phyloP scores from a whole-genome alignment of 2,329 filamentous ascomycete genomes.

The Pseudopithomyces chartarum region DNA sequence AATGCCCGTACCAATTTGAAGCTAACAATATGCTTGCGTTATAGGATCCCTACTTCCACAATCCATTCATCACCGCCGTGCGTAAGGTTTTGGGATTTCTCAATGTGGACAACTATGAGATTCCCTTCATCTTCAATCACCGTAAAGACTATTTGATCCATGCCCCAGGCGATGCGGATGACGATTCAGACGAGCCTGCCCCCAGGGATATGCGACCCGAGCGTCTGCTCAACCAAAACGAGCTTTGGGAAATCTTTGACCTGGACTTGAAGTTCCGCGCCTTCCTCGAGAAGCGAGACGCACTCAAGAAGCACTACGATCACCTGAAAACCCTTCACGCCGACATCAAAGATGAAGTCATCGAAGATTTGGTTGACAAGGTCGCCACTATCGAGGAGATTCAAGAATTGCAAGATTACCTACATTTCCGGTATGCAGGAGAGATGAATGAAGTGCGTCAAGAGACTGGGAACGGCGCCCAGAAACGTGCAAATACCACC shows the following conservation, averaged over 20 bases:
- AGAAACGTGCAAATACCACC: slow-evolving; percentile 81
- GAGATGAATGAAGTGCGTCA: slow-evolving; percentile 81
- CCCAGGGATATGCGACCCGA: slow-evolving; percentile 78
- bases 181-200: slow-evolving; percentile 68
- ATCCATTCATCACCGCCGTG: slow-evolving; percentile 85
- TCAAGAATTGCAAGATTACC: slow-evolving; percentile 93
- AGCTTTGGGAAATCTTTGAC: slow-evolving; percentile 94
- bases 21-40: background rate
- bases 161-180: slow-evolving; percentile 69
- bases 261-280: slow-evolving; percentile 94
- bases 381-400: slow-evolving; percentile 92
- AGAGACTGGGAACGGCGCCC: slow-evolving; percentile 68
- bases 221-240: slow-evolving; percentile 88
- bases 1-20: background rate
- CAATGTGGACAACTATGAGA: slow-evolving; percentile 90
- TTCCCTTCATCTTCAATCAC: slow-evolving; percentile 97
- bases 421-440: slow-evolving; percentile 89
- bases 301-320: slow-evolving; percentile 78
- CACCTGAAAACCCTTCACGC: slow-evolving; percentile 65
- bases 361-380: slow-evolving; percentile 80
- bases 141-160: slow-evolving; percentile 98
- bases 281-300: slow-evolving; percentile 87
- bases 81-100: slow-evolving; percentile 94
- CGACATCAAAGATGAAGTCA: slow-evolving; percentile 71
- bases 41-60: slow-evolving; percentile 67